These are phyloP conservation scores for Eragrostis nindensis DNA, from an alignment of 176 grass and related monocot genomes.

Conservation along the genomic window DNA sequence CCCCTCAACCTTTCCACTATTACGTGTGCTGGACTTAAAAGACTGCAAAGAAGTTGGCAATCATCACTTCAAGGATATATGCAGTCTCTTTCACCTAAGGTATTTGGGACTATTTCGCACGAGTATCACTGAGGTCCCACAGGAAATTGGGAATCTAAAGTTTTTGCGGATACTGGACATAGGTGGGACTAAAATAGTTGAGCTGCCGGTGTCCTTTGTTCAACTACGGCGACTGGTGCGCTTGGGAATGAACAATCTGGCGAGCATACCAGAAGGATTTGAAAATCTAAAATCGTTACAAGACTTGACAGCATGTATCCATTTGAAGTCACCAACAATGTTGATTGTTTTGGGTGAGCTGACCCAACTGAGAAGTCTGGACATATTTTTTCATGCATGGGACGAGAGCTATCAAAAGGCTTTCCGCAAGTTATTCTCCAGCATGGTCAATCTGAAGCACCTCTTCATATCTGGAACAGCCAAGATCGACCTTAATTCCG, in stretches of 20 bases:
- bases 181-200: accelerated
- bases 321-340: background rate
- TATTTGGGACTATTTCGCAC: accelerated
- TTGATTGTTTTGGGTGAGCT: background rate
- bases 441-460: background rate
- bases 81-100: constrained; percentile 22
- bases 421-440: background rate
- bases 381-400: background rate
- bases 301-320: accelerated
- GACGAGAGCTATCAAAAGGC: background rate
- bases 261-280: background rate
- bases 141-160: background rate
- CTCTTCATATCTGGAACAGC: accelerated
- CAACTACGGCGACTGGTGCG: background rate
- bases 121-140: background rate
- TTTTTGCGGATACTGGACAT: background rate
- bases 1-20: background rate
- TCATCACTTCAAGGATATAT: background rate
- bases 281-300: background rate
- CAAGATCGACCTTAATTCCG: accelerated
- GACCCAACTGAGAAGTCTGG: background rate
- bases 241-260: accelerated
- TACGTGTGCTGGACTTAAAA: constrained; percentile 24
- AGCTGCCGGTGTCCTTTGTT: background rate
- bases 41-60: background rate